Base-by-base conservation (phyloP, 176 grass and related monocot genomes). In the Dendrocalamus sinicus region DNA sequence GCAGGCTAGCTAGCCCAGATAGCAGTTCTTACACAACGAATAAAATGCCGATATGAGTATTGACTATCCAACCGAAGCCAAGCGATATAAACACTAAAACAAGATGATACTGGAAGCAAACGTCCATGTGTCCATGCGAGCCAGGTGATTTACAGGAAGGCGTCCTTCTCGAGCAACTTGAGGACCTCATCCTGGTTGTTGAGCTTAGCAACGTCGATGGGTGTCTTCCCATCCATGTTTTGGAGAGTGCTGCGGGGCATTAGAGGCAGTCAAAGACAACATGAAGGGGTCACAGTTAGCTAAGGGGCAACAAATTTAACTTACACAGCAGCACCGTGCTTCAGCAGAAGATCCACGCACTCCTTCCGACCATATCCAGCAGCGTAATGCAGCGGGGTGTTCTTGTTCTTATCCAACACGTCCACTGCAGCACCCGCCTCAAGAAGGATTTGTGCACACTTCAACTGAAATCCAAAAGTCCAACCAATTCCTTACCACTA, bases 321-420 rank as follows among this genome's bases (percentile, higher is more conserved):
- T 88, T 95, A 97, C 95, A 97, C 95, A 45, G 95, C 85, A 82
- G 95, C 95, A 2, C 95, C 92, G 54, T 97, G 91, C 72, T 97
- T 81, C 40, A 97, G 72, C 28, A 97, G 92, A 72, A 95, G 89
- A 59, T 94, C 89, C 32, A 97, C 95, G 12, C 95, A 97, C 40
- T 93, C 92, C 83, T 93, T 91, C 9, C 92, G 87, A 28, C 95
- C 95, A 58, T 97, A 97, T 24, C 95, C 95, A 54, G 95, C 90
- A 4, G 95, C 95, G 51, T 97, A 97, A 69, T 97, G 95, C 82
- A 97, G 75, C 0, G 95, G 92, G 26, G 95, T 97, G 78, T 95
- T 97, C 81, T 97, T 94, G 54, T 97, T 97, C 87, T 91, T 97
- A 81, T 97, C 95, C 89, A 95, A 70, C 55, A 87, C 92, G 72